Percentiles rank a stretch among this genome's conserved stretches.
Evolutionary conservation across 1,284 basidiomycete genomes (phyloP).

Genomic region (Leccinum griseonigrum): DNA sequence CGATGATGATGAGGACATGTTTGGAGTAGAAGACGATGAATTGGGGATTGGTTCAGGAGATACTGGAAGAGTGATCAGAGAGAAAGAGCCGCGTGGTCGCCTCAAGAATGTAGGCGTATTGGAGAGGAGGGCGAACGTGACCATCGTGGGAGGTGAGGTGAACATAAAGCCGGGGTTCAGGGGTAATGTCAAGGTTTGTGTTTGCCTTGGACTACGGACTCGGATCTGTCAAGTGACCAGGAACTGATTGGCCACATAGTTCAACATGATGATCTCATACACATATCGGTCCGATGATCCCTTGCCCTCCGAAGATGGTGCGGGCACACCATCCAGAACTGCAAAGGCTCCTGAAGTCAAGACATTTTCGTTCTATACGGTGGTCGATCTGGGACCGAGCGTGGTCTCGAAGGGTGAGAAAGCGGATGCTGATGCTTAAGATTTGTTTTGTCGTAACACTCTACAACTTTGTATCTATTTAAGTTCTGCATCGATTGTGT

Average conservation of each 20-base stretch:
- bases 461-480: background rate
- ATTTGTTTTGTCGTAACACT: background rate
- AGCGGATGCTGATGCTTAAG: conserved; percentile 28
- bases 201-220: background rate
- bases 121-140: conserved; percentile 84
- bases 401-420: conserved; percentile 58
- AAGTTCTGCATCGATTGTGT: background rate
- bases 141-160: conserved; percentile 81
- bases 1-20: conserved; percentile 87
- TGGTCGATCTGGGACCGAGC: conserved; percentile 74
- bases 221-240: background rate
- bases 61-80: conserved; percentile 32
- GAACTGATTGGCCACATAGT: conserved; percentile 45
- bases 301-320: conserved; percentile 57
- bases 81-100: conserved; percentile 48
- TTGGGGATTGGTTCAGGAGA: conserved; percentile 41
- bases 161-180: conserved; percentile 72
- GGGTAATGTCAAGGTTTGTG: conserved; percentile 70
- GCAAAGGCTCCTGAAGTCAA: conserved; percentile 65
- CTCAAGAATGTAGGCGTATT: conserved; percentile 74
- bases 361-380: conserved; percentile 84
- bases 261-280: conserved; percentile 89
- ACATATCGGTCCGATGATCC: conserved; percentile 89
- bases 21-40: conserved; percentile 70
- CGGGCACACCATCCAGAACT: conserved; percentile 45